Evolutionary conservation across 805 yeast genomes (phyloP).

Genomic region (Candida coquimbonensis): DNA sequence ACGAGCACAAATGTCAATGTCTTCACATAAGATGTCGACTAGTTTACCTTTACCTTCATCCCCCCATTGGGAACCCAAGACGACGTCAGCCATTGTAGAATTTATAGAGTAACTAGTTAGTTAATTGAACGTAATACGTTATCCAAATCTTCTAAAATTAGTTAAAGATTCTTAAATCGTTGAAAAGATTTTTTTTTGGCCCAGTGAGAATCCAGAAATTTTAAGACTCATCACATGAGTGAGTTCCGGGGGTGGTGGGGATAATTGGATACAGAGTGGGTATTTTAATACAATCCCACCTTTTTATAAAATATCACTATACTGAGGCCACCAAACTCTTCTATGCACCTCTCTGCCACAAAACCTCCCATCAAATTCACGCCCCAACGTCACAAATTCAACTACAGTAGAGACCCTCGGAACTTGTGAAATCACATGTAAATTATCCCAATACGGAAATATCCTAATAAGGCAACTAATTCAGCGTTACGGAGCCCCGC

Average conservation of each 20-base stretch:
- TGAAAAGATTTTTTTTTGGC: slow-evolving; percentile 5
- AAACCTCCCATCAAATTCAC: too few relatives aligned
- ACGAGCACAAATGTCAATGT: slow-evolving; percentile 94
- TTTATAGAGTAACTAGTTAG: neutral
- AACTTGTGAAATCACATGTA: too few relatives aligned
- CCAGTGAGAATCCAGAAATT: neutral
- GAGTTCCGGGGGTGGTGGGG: neutral
- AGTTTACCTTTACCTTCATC: slow-evolving; percentile 99
- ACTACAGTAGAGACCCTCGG: neutral
- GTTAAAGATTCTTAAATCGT: slow-evolving; percentile 1
- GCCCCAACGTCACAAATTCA: too few relatives aligned
- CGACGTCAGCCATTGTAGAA: slow-evolving; percentile 50
- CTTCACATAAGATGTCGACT: slow-evolving; percentile 91
- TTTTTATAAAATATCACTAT: too few relatives aligned
- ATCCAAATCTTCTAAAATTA: slow-evolving; percentile 5
- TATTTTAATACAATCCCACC: too few relatives aligned
- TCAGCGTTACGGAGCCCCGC: neutral
- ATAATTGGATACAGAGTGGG: too few relatives aligned
- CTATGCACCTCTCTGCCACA: too few relatives aligned
- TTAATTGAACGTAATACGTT: slow-evolving; percentile 8
- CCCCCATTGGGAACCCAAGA: slow-evolving; percentile 99
- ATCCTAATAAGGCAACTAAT: neutral
- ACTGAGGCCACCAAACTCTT: neutral
- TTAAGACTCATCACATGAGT: too few relatives aligned
- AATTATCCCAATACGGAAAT: too few relatives aligned